Evolutionary conservation across 2,329 filamentous ascomycete genomes (phyloP).

Genomic region (Cephalotrichum gorgonifer): DNA sequence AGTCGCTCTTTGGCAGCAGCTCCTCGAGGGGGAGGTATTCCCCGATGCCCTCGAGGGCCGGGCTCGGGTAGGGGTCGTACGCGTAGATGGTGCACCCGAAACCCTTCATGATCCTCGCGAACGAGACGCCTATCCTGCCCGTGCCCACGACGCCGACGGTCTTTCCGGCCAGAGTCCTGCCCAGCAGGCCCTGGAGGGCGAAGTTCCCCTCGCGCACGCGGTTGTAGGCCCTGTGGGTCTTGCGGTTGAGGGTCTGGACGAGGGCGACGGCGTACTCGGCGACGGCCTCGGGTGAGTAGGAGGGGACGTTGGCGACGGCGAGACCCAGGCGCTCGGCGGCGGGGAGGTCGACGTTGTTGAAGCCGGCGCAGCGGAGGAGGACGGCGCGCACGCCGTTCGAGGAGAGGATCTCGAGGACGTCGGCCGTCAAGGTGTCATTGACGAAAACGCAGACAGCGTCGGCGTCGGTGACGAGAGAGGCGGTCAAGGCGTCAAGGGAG

Average conservation of each 20-base stretch:
- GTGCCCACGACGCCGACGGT: constrained; percentile 58
- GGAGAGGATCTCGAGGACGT: constrained; percentile 40
- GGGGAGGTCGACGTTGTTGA: constrained; percentile 55
- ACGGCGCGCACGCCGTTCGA: constrained; percentile 42
- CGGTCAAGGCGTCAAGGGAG: constrained; percentile 44
- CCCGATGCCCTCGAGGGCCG: constrained; percentile 38
- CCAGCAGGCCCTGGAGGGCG: constrained; percentile 52
- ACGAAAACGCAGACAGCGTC: constrained; percentile 58
- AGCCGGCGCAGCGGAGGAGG: constrained; percentile 57
- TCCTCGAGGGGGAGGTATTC: constrained; percentile 42
- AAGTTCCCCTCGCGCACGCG: constrained; percentile 61
- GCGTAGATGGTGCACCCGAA: constrained; percentile 55
- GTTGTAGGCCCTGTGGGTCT: constrained; percentile 58
- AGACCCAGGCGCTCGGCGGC: constrained; percentile 43
- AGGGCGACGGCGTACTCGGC: constrained; percentile 61
- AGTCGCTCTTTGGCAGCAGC: constrained; percentile 45
- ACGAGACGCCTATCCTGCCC: constrained; percentile 53
- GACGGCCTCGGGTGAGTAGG: constrained; percentile 59
- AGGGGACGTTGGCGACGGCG: constrained; percentile 55
- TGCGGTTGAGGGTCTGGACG: constrained; percentile 56
- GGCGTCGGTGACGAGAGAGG: constrained; percentile 37
- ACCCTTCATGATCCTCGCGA: constrained; percentile 51
- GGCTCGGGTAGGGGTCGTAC: constrained; percentile 43
- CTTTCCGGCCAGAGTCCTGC: constrained; percentile 50
- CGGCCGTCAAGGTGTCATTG: constrained; percentile 46